Evolutionary conservation across 306 rosid genomes (phyloP), one percentile per base, ranked within the genome.

Genomic region (Purshia tridentata): DNA sequence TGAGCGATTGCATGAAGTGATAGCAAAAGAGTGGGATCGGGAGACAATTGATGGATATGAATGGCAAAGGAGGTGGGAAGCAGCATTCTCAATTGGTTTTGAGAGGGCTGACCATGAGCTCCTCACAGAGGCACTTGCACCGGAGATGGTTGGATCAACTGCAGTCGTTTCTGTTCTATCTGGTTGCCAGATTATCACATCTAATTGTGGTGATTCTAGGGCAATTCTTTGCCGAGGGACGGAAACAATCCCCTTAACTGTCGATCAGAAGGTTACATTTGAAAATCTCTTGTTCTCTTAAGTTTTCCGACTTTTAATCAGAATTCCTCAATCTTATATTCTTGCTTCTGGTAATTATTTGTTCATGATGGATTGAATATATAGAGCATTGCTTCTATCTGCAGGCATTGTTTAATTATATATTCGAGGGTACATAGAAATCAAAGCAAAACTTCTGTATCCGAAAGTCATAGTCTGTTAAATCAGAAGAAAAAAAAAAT

Each of bases 121-220:
- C 41, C 4, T 73, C 22, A 77, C 86, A 39, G 83, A 79, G 48
- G 82, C 77, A 14, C 67, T 80, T 29, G 96, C 94, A 19, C 85
- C 92, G n/a, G 98, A 92, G 78, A 90, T 92, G 98, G 92, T 90
- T 65, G 98, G 98, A 84, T 90, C 98, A 53, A 90, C 98, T 46
- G 96, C 98, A 55, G 85, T 92, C 58, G 91, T 80, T 51, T 87
- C 74, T 52, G 83, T 88, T 80, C 84, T 92, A 50, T 90, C 98
- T 50, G 82, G 91, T 71, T 92, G 96, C 87, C 98, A 92, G 86
- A 92, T 92, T 69, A 92, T 92, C 68, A 80, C 84, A 57, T 92
- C 98, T 19, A 92, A 92, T 76, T 92, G 98, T 50, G 98, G 98
- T 5, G 96, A 92, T 73, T 92, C 98, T 46, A 86, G 98, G 86